phyloP scores from a whole-genome alignment of 2,329 filamentous ascomycete genomes.

The Didymellaceae sp. region DNA sequence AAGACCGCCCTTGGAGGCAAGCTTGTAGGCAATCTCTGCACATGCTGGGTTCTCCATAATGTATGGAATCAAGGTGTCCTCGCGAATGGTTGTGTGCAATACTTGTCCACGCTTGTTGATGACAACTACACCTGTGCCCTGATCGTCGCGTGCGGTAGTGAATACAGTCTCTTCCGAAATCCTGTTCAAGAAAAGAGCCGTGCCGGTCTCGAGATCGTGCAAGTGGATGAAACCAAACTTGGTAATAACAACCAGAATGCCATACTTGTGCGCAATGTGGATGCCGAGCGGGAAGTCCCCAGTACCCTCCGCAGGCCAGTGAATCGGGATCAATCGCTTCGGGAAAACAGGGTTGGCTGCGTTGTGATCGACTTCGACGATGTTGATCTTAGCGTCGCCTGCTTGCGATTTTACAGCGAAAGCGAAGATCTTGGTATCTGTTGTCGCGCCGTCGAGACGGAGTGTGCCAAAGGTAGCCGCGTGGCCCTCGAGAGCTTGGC shows the following conservation, averaged over 20 bases:
- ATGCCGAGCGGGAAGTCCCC: slow-evolving; percentile 99
- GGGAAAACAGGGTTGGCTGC: slow-evolving; percentile 86
- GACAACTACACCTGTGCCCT: slow-evolving; percentile 86
- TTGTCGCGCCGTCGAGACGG: slow-evolving; percentile 83
- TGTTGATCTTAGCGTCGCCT: slow-evolving; percentile 87
- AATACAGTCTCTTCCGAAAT: slow-evolving; percentile 99
- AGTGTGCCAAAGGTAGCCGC: slow-evolving; percentile 93
- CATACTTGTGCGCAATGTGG: slow-evolving; percentile 96
- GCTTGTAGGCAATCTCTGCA: slow-evolving; percentile 89
- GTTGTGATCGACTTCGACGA: slow-evolving; percentile 96
- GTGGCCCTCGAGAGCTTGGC: slow-evolving; percentile 96
- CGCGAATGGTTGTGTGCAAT: slow-evolving; percentile 90
- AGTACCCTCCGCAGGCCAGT: slow-evolving; percentile 92
- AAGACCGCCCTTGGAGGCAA: slow-evolving; percentile 91
- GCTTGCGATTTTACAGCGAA: slow-evolving; percentile 91
- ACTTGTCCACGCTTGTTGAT: slow-evolving; percentile 99
- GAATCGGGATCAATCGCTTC: slow-evolving; percentile 97
- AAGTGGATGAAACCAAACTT: slow-evolving; percentile 99
- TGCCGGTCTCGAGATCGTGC: slow-evolving; percentile 94
- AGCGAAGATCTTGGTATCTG: slow-evolving; percentile 94
- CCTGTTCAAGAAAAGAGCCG: slow-evolving; percentile 98
- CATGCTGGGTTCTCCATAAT: slow-evolving; percentile 96
- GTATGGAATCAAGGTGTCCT: slow-evolving; percentile 89
- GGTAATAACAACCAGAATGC: slow-evolving; percentile 94
- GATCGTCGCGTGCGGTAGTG: slow-evolving; percentile 83